These are phyloP conservation scores for Russula sp. DNA, from an alignment of 768 basidiomycete genomes.

Conservation along the genomic window DNA sequence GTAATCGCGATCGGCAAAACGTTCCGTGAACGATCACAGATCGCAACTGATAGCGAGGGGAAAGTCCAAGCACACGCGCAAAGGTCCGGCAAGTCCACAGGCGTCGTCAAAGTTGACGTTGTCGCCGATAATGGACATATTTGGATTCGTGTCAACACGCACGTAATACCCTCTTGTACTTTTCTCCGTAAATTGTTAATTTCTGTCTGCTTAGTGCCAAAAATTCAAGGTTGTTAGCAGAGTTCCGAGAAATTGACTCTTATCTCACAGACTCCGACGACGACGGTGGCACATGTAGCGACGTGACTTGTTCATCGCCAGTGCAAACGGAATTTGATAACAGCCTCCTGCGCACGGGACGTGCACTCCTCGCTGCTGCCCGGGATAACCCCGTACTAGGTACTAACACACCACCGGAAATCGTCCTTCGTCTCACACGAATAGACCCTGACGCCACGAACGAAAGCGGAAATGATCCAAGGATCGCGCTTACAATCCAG, in stretches of 20 bases:
- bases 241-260: conserved; percentile 81
- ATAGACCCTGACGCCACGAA: conserved; percentile 39
- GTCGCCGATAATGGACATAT: conserved; percentile 63
- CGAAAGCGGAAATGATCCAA: conserved; percentile 36
- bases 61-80: conserved; percentile 13
- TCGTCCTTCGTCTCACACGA: conserved; percentile 65
- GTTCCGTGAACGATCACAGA: conserved; percentile 29
- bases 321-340: conserved; percentile 57
- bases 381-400: conserved; percentile 42
- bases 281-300: conserved; percentile 24
- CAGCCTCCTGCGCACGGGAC: conserved; percentile 63
- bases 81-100: conserved; percentile 13
- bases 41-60: background rate
- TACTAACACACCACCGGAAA: conserved; percentile 34
- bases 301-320: conserved; percentile 30
- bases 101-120: conserved; percentile 71
- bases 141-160: conserved; percentile 91
- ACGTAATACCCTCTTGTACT: conserved; percentile 29
- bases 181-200: conserved; percentile 5
- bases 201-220: conserved; percentile 46
- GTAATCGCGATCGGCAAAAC: conserved; percentile 58
- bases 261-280: conserved; percentile 59
- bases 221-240: conserved; percentile 65
- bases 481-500: conserved; percentile 55
- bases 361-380: conserved; percentile 59